A percentile compares a stretch with the other conserved stretches of the same genome.
These are phyloP conservation scores for Solanum rostratum DNA, from an alignment of 257 asterid species.

Conservation along the genomic window DNA sequence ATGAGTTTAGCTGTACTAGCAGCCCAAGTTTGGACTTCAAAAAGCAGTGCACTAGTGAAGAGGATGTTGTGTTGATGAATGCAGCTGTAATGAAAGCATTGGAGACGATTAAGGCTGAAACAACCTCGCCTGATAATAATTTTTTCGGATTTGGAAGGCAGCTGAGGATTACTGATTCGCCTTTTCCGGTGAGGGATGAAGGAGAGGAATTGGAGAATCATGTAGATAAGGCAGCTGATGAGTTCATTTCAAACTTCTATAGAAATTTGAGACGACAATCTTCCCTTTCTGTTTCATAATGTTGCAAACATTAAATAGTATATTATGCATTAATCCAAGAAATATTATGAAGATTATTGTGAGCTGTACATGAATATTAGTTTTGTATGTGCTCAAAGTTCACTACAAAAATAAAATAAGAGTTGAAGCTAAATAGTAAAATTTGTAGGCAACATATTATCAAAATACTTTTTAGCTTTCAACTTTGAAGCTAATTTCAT, in stretches of 20 bases:
- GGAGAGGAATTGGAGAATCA: not conserved
- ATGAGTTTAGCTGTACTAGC: constrained; percentile 9
- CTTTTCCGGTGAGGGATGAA: not conserved
- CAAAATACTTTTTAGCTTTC: no score
- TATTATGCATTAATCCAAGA: no score
- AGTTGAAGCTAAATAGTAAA: no score
- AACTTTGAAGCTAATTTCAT: no score
- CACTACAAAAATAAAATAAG: no score
- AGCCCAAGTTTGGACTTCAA: not conserved
- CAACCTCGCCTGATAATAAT: not conserved
- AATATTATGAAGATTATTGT: no score
- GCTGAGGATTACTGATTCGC: constrained; percentile 12
- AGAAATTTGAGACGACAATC: constrained; percentile 3
- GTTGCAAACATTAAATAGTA: not conserved
- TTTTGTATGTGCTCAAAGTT: no score
- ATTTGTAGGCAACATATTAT: no score
- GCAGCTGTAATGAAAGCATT: not conserved
- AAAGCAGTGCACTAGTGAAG: not conserved
- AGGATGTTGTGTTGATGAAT: not conserved
- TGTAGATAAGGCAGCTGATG: constrained; percentile 11
- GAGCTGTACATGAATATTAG: no score
- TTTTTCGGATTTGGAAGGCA: constrained; percentile 7
- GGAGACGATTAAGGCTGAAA: not conserved
- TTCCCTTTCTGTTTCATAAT: not conserved
- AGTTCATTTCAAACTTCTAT: constrained; percentile 7